Conservation (phyloP, 2,329 filamentous ascomycete species). For the Camptophora hylomeconis region DNA sequence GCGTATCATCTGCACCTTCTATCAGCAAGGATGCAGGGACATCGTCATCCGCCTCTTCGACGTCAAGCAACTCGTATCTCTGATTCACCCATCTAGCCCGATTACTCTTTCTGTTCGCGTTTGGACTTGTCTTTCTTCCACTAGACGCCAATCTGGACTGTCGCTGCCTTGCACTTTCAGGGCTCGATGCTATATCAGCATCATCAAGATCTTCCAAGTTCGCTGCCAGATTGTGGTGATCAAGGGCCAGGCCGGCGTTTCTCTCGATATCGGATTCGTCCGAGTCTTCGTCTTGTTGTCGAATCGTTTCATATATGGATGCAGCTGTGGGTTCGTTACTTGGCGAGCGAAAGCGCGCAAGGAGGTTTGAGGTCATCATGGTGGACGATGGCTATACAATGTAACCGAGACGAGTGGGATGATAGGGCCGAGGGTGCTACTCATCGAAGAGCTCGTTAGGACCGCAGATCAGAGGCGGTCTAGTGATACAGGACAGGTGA, state of each 20-base stretch:
- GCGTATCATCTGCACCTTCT: constrained; percentile 34
- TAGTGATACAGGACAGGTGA: too few relatives aligned
- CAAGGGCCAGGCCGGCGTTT: constrained; percentile 30
- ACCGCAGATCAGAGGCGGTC: too few relatives aligned
- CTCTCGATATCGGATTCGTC: constrained; percentile 33
- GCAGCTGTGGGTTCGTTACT: constrained; percentile 27
- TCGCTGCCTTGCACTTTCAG: constrained; percentile 8
- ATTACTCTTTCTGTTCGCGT: too few relatives aligned
- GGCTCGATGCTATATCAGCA: too few relatives aligned
- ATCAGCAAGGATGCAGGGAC: constrained; percentile 51
- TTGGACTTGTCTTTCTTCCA: too few relatives aligned
- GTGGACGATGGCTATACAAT: too few relatives aligned
- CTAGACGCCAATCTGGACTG: constrained; percentile 7
- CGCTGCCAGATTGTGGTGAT: too few relatives aligned
- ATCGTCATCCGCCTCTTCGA: constrained; percentile 47
- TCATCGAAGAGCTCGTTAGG: too few relatives aligned
- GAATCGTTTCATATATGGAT: constrained; percentile 35
- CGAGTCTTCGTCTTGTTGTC: constrained; percentile 32
- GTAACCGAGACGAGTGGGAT: neutral
- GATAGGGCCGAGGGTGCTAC: too few relatives aligned
- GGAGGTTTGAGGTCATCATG: constrained; percentile 30
- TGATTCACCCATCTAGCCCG: too few relatives aligned
- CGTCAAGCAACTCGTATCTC: constrained; percentile 19
- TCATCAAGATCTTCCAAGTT: too few relatives aligned
- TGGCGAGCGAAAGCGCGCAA: constrained; percentile 31